These are phyloP conservation scores for Albatrellus ellisii DNA, from an alignment of 768 basidiomycete genomes.

Conservation along the genomic window DNA sequence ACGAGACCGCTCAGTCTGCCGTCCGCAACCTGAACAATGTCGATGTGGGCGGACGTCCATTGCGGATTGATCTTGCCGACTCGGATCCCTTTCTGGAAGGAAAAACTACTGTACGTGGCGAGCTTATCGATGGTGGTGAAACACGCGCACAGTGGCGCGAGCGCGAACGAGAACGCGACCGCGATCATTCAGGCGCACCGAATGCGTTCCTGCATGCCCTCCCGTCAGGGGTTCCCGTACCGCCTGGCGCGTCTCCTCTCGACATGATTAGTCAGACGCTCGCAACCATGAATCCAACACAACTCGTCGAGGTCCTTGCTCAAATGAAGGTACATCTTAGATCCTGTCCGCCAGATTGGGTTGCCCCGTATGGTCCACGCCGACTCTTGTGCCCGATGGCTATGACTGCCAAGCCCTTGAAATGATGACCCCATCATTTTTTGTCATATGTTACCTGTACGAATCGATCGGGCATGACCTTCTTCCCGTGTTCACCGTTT, in stretches of 20 bases:
- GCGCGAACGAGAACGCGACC: constrained; percentile 23
- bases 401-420: too few relatives aligned
- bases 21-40: constrained; percentile 92
- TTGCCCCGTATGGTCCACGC: not conserved
- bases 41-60: constrained; percentile 83
- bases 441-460: not conserved
- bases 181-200: too few relatives aligned
- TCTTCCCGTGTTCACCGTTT: too few relatives aligned
- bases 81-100: constrained; percentile 88
- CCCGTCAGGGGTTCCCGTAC: constrained; percentile 65
- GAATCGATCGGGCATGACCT: not conserved
- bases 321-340: constrained; percentile 80
- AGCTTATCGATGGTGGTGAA: constrained; percentile 60
- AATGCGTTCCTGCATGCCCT: constrained; percentile 52
- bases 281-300: constrained; percentile 68
- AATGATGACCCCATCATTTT: too few relatives aligned
- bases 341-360: not conserved
- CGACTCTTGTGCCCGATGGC: too few relatives aligned
- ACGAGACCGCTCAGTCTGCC: constrained; percentile 90
- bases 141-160: constrained; percentile 42
- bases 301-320: constrained; percentile 88
- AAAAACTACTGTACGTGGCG: constrained; percentile 78
- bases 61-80: constrained; percentile 91
- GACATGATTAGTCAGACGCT: constrained; percentile 82
- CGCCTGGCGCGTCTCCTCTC: constrained; percentile 55